These are phyloP conservation scores for Dipteronia dyeriana DNA, from an alignment of 345 rosid genomes.

Conservation along the genomic window DNA sequence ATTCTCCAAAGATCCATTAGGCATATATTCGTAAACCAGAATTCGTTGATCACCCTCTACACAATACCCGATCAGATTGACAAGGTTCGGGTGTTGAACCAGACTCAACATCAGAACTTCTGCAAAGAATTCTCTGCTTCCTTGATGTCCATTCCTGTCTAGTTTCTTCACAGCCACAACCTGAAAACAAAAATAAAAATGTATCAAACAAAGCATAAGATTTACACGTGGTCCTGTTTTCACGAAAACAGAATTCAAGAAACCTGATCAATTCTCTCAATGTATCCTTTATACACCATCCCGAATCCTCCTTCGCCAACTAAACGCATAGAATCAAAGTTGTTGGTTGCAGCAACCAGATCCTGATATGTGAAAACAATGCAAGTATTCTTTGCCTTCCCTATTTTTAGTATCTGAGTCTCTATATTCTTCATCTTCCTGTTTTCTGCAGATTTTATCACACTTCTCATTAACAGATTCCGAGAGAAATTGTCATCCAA, in stretches of 20 bases:
- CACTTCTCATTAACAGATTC: neutral
- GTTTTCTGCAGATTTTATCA: conserved; percentile 33
- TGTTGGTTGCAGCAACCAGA: conserved; percentile 49
- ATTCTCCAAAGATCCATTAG: conserved; percentile 60
- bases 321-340: conserved; percentile 47
- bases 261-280: conserved; percentile 41
- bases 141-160: conserved; percentile 61
- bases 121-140: conserved; percentile 66
- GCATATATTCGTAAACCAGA: conserved; percentile 63
- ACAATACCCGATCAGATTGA: conserved; percentile 64
- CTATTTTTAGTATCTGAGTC: conserved; percentile 49
- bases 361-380: conserved; percentile 46
- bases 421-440: conserved; percentile 41
- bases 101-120: conserved; percentile 66
- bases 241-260: neutral
- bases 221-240: neutral
- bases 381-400: conserved; percentile 38
- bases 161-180: conserved; percentile 67
- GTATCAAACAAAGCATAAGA: neutral
- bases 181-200: conserved; percentile 34
- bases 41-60: conserved; percentile 66
- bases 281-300: conserved; percentile 56
- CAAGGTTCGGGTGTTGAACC: conserved; percentile 60
- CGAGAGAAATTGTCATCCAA: neutral
- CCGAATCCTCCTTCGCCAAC: conserved; percentile 78